Percentiles rank a stretch among this genome's conserved stretches.
These are phyloP conservation scores for Fusarium nematophilum DNA, from an alignment of 2,329 filamentous ascomycete species.

Conservation along the genomic window DNA sequence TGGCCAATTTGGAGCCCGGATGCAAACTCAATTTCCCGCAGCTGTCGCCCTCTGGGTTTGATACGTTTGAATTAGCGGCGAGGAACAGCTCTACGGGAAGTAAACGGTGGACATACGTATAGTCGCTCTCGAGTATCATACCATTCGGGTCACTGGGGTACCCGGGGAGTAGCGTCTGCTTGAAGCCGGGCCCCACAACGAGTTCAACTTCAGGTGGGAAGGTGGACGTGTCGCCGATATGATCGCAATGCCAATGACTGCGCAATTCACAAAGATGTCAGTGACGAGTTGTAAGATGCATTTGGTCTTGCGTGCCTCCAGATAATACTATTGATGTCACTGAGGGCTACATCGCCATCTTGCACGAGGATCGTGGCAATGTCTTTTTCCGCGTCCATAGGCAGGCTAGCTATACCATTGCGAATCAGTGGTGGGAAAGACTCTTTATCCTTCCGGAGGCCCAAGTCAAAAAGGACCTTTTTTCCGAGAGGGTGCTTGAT, in stretches of 20 bases:
- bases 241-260: conserved; percentile 7
- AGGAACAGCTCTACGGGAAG: too few species aligned
- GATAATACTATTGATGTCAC: too few species aligned
- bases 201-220: neutral
- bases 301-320: too few species aligned
- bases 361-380: conserved; percentile 1
- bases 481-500: neutral
- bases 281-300: too few species aligned
- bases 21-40: neutral
- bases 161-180: neutral
- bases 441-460: too few species aligned
- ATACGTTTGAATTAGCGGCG: too few species aligned
- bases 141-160: too few species aligned
- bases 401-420: neutral
- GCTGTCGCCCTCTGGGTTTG: too few species aligned
- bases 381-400: neutral
- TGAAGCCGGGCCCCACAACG: conserved; percentile 4
- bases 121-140: too few species aligned
- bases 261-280: neutral
- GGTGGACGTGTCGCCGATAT: conserved; percentile 2
- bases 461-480: conserved; percentile 2
- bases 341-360: neutral
- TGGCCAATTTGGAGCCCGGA: neutral
- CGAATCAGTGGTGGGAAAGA: neutral
- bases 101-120: too few species aligned